Base-by-base conservation (phyloP, 2,329 filamentous ascomycete species). In the Scorias spongiosa region DNA sequence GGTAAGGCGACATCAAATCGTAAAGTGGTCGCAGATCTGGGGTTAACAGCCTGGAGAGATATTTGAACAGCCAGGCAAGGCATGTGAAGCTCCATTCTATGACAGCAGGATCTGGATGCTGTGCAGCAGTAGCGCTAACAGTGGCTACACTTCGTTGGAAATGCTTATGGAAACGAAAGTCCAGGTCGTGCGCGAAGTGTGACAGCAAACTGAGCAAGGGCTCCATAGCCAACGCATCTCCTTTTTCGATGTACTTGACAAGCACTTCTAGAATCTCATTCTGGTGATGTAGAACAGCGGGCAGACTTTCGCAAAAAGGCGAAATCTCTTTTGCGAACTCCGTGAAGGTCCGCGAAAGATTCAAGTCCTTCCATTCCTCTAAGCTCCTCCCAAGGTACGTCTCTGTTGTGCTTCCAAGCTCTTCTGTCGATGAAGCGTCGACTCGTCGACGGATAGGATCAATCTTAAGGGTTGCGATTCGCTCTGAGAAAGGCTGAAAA, bases 81-180 rank as follows among this genome's bases (percentile, higher is more conserved):
- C 85, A 88, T 10, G 81, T 86, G 65, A 98, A 98, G 42, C 85
- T 89, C 88, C 89, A 96, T 66, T 98, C 91, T 42, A 96, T 84
- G n/a, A 93, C 87, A 20, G 84, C 80, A 44, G 58, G 55, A 56
- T 84, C 81, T 45, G 83, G 73, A 43, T 84, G 78, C 54, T 78
- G 82, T 43, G 80, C 80, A 10, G 87, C 88, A 50, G 96, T 75
- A 12, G 78, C 76, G 34, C 84, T 76, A 44, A 98, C 78, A 43
- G 93, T 68, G 43, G 71, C 74, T 46, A 98, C 76, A 20, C 83
- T 78, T 42, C 75, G 73, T 39, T 78, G 73, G 60, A 94, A 96
- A 62, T 94, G 79, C 57, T 83, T 85, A 64, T 95, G 88, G 57
- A 98, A 98, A 40, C 80, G 74, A 14, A 74, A 72, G 42, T 89